Evolutionary conservation across 2,329 filamentous ascomycete species (phyloP).

Genomic region (Fusarium mangiferae): DNA sequence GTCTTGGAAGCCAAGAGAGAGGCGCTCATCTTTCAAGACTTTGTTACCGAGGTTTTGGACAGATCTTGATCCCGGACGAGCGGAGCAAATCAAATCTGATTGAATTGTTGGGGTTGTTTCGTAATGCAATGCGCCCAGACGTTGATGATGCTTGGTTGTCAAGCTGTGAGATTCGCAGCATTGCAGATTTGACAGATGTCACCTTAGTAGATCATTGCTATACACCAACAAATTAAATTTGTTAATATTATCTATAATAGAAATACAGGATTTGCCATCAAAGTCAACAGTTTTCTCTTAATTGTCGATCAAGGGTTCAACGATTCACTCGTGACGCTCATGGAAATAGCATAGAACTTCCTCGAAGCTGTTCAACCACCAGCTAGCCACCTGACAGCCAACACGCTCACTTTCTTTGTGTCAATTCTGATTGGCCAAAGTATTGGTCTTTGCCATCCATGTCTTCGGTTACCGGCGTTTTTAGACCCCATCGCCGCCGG

Average conservation of each 20-base stretch:
- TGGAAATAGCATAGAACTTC: neutral
- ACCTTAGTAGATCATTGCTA: neutral
- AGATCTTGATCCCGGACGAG: slow-evolving; percentile 2
- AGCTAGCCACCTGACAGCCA: neutral
- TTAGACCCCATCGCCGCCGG: neutral
- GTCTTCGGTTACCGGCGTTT: neutral
- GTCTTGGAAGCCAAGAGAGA: neutral
- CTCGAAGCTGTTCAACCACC: neutral
- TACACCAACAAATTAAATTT: neutral
- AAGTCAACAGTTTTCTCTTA: rapidly evolving
- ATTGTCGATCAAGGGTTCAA: neutral
- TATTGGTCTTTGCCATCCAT: neutral
- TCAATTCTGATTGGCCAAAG: neutral
- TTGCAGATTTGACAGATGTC: neutral
- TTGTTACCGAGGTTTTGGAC: slow-evolving; percentile 5
- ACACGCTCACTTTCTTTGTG: neutral
- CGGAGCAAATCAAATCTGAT: neutral
- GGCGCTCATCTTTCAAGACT: neutral
- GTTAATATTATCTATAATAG: neutral
- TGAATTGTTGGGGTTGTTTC: neutral
- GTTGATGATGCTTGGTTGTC: neutral
- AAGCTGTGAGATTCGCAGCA: neutral
- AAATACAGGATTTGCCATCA: neutral
- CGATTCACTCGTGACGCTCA: neutral
- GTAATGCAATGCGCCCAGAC: neutral